Percentiles rank a stretch among this genome's conserved stretches.
Conservation (phyloP, 2,329 filamentous ascomycete genomes). For the Bipolaris bicolor region DNA sequence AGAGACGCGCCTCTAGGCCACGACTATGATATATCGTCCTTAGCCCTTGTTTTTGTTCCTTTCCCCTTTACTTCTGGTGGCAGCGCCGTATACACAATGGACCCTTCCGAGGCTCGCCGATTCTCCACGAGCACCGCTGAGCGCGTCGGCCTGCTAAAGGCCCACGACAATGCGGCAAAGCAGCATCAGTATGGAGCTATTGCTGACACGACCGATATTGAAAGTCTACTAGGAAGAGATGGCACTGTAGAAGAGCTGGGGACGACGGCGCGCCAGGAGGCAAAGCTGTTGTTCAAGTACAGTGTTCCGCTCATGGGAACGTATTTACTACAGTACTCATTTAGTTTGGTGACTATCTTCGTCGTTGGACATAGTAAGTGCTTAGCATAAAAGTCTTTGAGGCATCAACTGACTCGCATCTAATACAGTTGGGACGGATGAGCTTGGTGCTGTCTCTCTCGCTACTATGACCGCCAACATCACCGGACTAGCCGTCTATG, state of each 20-base stretch:
- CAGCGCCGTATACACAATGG: slow-evolving; percentile 35
- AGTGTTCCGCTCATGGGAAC: slow-evolving; percentile 60
- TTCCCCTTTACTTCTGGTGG: slow-evolving; percentile 32
- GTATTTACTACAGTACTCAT: slow-evolving; percentile 62
- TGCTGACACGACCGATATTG: slow-evolving; percentile 34
- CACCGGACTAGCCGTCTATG: slow-evolving; percentile 58
- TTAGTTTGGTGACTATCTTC: slow-evolving; percentile 59
- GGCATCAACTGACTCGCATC: neutral
- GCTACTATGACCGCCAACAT: slow-evolving; percentile 63
- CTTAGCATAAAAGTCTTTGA: neutral
- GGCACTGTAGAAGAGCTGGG: slow-evolving; percentile 28
- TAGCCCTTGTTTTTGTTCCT: slow-evolving; percentile 31
- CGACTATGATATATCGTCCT: slow-evolving; percentile 31
- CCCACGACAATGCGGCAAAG: slow-evolving; percentile 29
- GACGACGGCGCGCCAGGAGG: slow-evolving; percentile 38
- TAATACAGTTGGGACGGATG: slow-evolving; percentile 53
- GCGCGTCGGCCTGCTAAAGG: slow-evolving; percentile 32
- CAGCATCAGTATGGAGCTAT: slow-evolving; percentile 37
- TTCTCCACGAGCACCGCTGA: slow-evolving; percentile 40
- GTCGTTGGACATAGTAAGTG: slow-evolving; percentile 56
- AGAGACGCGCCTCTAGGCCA: slow-evolving; percentile 8
- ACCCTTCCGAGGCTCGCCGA: slow-evolving; percentile 38
- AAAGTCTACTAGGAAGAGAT: slow-evolving; percentile 33
- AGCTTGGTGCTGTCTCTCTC: slow-evolving; percentile 60
- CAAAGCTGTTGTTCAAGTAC: slow-evolving; percentile 49